Evolutionary conservation across 129 eudicot species (phyloP).

Genomic region (Artemisia annua): DNA sequence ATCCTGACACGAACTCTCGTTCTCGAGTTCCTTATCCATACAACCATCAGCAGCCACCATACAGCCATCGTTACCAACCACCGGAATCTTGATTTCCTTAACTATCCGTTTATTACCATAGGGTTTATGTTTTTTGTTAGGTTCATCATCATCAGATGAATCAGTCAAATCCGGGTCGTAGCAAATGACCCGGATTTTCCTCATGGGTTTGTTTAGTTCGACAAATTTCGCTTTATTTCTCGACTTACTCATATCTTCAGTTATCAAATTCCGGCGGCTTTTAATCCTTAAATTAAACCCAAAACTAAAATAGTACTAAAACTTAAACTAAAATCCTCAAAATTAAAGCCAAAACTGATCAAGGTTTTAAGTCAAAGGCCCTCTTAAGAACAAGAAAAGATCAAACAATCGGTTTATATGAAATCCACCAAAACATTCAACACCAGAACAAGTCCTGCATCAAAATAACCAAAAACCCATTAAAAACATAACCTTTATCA

Average conservation of each 20-base stretch:
- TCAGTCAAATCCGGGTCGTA: conserved; percentile 86
- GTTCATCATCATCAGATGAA: conserved; percentile 64
- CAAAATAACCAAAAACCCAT: not conserved
- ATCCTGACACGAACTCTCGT: conserved; percentile 52
- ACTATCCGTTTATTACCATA: conserved; percentile 52
- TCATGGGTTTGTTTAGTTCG: conserved; percentile 34
- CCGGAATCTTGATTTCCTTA: conserved; percentile 49
- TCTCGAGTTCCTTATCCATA: conserved; percentile 31
- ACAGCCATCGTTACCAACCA: conserved; percentile 16
- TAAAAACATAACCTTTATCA: not conserved
- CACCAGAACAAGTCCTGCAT: conserved; percentile 98
- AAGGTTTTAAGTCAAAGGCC: conserved; percentile 49
- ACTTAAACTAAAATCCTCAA: conserved; percentile 22
- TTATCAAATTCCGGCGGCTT: conserved; percentile 42
- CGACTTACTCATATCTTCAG: conserved; percentile 29
- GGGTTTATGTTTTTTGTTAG: conserved; percentile 22
- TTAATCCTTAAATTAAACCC: conserved; percentile 30
- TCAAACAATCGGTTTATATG: conserved; percentile 63
- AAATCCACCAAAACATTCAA: conserved; percentile 90
- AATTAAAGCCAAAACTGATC: not conserved
- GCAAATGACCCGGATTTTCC: conserved; percentile 68
- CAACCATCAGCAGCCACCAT: conserved; percentile 22
- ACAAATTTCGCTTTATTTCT: conserved; percentile 14
- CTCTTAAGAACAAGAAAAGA: conserved; percentile 79
- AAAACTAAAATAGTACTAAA: conserved; percentile 16